Percentiles rank a stretch among this genome's conserved stretches.
These are phyloP conservation scores for Penicillium macrosclerotiorum DNA, from an alignment of 495 filamentous ascomycete species.

Conservation along the genomic window DNA sequence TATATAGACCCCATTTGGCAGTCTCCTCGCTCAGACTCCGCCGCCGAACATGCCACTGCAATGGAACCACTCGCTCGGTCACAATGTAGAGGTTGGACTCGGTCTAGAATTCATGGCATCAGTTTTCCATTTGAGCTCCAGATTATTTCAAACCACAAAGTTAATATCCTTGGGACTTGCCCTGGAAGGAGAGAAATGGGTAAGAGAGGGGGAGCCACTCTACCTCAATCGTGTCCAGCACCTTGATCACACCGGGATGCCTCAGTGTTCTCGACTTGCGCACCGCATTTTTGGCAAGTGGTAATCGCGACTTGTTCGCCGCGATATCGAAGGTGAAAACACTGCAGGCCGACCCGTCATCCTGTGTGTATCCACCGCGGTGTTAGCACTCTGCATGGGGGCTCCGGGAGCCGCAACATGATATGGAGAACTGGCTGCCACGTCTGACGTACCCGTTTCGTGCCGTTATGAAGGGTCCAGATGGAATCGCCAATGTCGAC, in stretches of 20 bases:
- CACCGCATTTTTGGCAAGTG: constrained; percentile 87
- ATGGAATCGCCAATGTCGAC: constrained; percentile 86
- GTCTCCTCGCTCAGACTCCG: constrained; percentile 84
- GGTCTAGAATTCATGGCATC: constrained; percentile 51
- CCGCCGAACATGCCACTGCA: constrained; percentile 82
- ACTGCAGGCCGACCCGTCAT: constrained; percentile 89
- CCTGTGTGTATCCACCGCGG: constrained; percentile 50
- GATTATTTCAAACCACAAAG: not conserved
- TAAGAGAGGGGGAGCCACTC: too few relatives aligned
- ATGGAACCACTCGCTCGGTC: constrained; percentile 81
- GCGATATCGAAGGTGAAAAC: constrained; percentile 92
- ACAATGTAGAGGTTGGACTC: constrained; percentile 93
- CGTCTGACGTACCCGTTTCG: constrained; percentile 71
- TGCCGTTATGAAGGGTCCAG: constrained; percentile 91
- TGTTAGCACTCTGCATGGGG: too few relatives aligned
- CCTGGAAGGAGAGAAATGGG: too few relatives aligned
- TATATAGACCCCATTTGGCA: constrained; percentile 90
- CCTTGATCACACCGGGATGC: constrained; percentile 90
- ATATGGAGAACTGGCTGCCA: too few relatives aligned
- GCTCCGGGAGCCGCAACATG: too few relatives aligned
- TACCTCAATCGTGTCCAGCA: constrained; percentile 93
- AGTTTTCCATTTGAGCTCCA: not conserved
- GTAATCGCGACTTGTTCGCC: constrained; percentile 72
- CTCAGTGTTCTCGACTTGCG: constrained; percentile 87
- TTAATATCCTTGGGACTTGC: too few relatives aligned